These are phyloP conservation scores for Brassica napus DNA, from an alignment of 345 rosid species.

Conservation along the genomic window Da-Ae NC_063452.1:61766501-61767000, in stretches of 20 bases:
- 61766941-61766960: neutral
- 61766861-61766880: neutral
- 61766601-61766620: constrained; percentile 41
- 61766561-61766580: constrained; percentile 25
- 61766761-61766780: neutral
- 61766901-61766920: neutral
- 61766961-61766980: neutral
- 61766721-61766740: neutral
- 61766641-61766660: constrained; percentile 39
- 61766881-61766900: neutral
- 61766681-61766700: constrained; percentile 17
- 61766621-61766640: constrained; percentile 37
- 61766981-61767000: neutral
- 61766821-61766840: neutral
- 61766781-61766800: neutral
- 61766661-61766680: neutral
- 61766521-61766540: constrained; percentile 79
- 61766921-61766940: neutral
- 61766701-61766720: neutral
- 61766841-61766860: neutral
- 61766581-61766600: constrained; percentile 21
- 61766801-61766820: neutral
- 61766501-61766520: constrained; percentile 88
- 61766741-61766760: neutral
- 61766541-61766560: constrained; percentile 84